Percentiles rank a stretch among this genome's conserved stretches.
Conservation (phyloP, 1,284 basidiomycete genomes). For the Pyrrhoderma lamaoense region DNA sequence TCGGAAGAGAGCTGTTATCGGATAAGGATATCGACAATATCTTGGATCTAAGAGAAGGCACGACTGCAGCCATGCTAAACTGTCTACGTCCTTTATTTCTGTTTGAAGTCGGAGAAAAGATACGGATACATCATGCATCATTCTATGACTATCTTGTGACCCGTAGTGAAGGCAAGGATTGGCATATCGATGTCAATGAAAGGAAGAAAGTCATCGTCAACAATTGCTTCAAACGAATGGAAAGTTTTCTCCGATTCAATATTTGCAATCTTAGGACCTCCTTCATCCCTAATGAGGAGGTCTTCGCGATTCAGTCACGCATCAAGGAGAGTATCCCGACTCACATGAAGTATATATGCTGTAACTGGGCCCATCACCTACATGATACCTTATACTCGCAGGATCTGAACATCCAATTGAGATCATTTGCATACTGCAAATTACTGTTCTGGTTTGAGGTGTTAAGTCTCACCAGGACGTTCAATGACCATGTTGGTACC, state of each 20-base stretch:
- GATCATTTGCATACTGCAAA: not conserved
- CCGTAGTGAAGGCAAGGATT: no score
- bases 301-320: constrained; percentile 1
- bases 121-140: not conserved
- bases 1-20: not conserved
- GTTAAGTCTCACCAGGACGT: not conserved
- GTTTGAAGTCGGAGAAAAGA: not conserved
- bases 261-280: constrained; percentile 19
- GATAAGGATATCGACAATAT: not conserved
- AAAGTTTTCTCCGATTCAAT: constrained; percentile 16
- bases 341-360: constrained; percentile 13
- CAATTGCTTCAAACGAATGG: constrained; percentile 18
- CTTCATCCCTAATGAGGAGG: constrained; percentile 15
- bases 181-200: no score
- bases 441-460: constrained; percentile 4
- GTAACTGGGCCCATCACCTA: constrained; percentile 11
- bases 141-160: constrained; percentile 1
- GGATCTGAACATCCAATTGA: not conserved
- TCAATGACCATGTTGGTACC: not conserved
- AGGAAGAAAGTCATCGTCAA: constrained; percentile 18
- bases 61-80: not conserved
- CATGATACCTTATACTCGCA: not conserved
- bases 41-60: not conserved
- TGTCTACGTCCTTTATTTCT: not conserved
- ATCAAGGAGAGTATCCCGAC: constrained; percentile 9